These are phyloP conservation scores for Plasmodium fragile DNA, from an alignment of 169 alveolate genomes.

Conservation along the genomic window DNA sequence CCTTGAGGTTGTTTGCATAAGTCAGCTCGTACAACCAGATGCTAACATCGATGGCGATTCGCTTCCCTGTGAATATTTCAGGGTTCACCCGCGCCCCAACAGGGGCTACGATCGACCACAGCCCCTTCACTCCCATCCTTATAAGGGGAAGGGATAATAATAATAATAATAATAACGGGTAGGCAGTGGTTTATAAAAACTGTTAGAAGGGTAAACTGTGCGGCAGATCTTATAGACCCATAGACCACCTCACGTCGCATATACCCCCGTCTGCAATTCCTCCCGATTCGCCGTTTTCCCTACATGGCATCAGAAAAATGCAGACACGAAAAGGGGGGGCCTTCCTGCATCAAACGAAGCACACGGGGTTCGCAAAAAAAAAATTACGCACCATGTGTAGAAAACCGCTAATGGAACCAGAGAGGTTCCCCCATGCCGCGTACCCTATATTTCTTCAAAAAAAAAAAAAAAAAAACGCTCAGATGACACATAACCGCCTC, in stretches of 20 bases:
- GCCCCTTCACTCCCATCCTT: slow-evolving; percentile 89
- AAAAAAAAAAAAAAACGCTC: background rate
- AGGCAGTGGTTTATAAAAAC: background rate
- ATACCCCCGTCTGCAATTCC: background rate
- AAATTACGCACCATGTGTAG: background rate
- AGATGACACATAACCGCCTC: background rate
- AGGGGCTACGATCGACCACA: slow-evolving; percentile 91
- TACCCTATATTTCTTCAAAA: background rate
- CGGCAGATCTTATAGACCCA: background rate
- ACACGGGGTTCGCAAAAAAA: background rate
- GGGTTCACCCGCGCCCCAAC: slow-evolving; percentile 89
- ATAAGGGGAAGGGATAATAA: background rate
- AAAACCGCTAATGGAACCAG: background rate
- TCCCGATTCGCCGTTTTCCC: background rate
- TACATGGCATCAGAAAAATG: background rate
- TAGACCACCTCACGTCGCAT: background rate
- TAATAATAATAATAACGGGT: too few species aligned
- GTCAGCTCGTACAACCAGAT: slow-evolving; percentile 88
- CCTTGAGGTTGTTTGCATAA: slow-evolving; percentile 56
- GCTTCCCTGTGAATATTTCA: slow-evolving; percentile 87
- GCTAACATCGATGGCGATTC: slow-evolving; percentile 91
- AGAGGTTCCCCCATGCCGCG: background rate
- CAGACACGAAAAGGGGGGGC: background rate
- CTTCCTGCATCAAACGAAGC: background rate
- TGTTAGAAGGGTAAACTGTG: background rate